Percentiles rank a stretch among this genome's conserved stretches.
phyloP scores from a whole-genome alignment of 441 rosid species.

The Gossypium davidsonii region DNA sequence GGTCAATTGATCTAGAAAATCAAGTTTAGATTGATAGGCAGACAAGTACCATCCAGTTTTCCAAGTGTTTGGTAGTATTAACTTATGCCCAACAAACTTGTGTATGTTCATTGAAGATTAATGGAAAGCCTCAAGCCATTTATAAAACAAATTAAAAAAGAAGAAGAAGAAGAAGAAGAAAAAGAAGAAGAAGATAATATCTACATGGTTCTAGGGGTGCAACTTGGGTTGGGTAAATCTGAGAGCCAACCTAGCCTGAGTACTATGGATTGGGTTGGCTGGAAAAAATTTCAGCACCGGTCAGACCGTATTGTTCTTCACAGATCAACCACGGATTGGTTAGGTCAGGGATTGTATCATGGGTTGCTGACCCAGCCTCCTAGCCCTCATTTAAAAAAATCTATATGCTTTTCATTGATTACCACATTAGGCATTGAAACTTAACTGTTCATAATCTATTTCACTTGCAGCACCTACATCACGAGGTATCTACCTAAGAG shows the following conservation, averaged over 20 bases:
- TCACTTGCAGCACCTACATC: conserved; percentile 61
- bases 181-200: not conserved
- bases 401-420: not conserved
- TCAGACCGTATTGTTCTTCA: not conserved
- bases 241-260: not conserved
- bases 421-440: not conserved
- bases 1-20: conserved; percentile 69
- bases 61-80: not conserved
- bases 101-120: not conserved
- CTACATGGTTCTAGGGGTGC: not conserved
- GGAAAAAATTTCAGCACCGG: not conserved
- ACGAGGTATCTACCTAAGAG: conserved; percentile 90
- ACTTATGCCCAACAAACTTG: not conserved
- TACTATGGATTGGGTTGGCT: not conserved
- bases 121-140: not conserved
- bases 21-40: conserved; percentile 34
- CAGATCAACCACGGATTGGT: not conserved
- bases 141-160: not conserved
- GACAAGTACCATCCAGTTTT: not conserved
- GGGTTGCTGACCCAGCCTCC: not conserved
- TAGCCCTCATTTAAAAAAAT: not conserved
- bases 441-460: conserved; percentile 12
- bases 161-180: no score
- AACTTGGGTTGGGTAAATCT: not conserved
- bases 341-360: not conserved